Evolutionary conservation across 345 rosid species (phyloP).

Genomic region (Rhodamnia rubescens): DNA sequence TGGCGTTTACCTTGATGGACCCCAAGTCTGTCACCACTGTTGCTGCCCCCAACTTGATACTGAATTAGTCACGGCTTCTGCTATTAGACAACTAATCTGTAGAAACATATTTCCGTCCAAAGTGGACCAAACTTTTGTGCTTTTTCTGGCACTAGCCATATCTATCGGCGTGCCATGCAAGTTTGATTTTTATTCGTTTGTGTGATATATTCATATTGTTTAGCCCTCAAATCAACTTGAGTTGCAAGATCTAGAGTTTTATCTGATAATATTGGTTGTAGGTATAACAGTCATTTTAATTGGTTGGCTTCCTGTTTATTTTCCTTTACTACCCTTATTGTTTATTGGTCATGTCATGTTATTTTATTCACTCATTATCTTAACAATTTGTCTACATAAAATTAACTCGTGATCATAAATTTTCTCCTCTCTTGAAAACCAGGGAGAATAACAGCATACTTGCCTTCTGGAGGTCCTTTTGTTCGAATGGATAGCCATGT

Average conservation of each 20-base stretch:
- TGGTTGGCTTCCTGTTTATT: background rate
- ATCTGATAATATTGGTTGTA: background rate
- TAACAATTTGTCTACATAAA: background rate
- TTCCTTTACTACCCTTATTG: background rate
- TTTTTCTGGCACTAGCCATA: background rate
- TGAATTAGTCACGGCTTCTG: background rate
- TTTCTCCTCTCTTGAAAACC: background rate
- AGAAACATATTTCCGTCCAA: background rate
- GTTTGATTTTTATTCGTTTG: background rate
- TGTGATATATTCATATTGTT: background rate
- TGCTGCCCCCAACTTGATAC: background rate
- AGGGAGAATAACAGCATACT: conserved; percentile 93
- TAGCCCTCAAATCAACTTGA: background rate
- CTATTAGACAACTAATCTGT: background rate
- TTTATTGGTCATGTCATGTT: background rate
- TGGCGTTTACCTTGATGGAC: background rate
- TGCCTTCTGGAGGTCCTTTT: conserved; percentile 99
- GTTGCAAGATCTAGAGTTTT: background rate
- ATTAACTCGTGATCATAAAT: background rate
- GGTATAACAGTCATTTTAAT: background rate
- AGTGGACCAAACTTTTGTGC: background rate
- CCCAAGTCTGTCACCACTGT: background rate
- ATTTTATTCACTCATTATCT: background rate
- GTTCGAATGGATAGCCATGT: conserved; percentile 99
- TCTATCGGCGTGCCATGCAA: background rate